Conservation (phyloP, 2,329 filamentous ascomycete genomes). For the Coniochaeta sp. region DNA sequence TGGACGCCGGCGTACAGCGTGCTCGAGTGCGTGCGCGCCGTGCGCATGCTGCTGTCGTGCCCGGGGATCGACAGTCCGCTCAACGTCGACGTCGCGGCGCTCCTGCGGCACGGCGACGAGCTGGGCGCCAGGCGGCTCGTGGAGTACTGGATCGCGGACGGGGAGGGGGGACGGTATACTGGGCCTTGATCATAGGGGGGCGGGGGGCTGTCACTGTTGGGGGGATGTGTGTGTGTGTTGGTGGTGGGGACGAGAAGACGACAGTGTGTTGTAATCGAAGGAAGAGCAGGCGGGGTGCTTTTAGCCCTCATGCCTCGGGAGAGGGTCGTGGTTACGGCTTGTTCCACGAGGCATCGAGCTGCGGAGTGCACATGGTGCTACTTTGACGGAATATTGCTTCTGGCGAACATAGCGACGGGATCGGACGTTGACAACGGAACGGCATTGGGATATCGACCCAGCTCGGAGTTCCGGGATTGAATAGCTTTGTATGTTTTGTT, state of each 20-base stretch:
- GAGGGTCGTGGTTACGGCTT: too few species aligned
- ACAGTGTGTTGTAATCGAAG: too few species aligned
- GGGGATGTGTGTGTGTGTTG: not conserved
- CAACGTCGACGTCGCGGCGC: conserved; percentile 69
- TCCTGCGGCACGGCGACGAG: conserved; percentile 61
- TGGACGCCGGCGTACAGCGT: conserved; percentile 88
- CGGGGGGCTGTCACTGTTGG: too few species aligned
- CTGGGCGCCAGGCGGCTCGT: conserved; percentile 64
- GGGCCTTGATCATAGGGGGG: conserved; percentile 13
- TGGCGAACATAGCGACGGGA: not conserved
- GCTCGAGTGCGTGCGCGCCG: conserved; percentile 62
- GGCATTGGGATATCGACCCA: not conserved
- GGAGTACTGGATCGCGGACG: conserved; percentile 57
- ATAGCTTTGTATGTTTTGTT: not conserved
- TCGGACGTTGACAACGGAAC: not conserved
- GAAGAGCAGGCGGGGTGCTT: too few species aligned
- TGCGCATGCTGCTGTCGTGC: conserved; percentile 61
- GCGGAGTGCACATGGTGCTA: not conserved
- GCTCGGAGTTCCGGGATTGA: not conserved
- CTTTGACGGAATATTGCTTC: not conserved
- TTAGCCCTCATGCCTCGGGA: not conserved
- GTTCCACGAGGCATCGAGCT: not conserved
- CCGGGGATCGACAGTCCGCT: conserved; percentile 69
- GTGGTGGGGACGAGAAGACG: too few species aligned
- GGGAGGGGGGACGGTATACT: conserved; percentile 35